Conservation (phyloP, 768 basidiomycete species). For the Podaxis carcinomalis region DNA sequence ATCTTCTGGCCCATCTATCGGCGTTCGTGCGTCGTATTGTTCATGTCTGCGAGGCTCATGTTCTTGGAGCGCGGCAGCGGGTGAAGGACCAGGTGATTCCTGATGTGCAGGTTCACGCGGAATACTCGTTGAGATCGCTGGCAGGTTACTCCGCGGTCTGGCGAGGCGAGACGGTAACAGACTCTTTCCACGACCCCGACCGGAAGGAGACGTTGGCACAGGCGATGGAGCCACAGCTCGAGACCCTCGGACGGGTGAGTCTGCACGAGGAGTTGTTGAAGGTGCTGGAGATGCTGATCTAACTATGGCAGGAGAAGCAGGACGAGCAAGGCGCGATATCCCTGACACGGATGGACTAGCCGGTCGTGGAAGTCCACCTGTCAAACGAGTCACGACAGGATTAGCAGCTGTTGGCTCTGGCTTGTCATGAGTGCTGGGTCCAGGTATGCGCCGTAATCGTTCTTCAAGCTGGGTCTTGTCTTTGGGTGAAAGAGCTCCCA, state of each 20-base stretch:
- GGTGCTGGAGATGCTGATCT: constrained; percentile 40
- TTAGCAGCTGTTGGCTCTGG: constrained; percentile 24
- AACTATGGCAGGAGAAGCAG: constrained; percentile 42
- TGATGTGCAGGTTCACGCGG: constrained; percentile 14
- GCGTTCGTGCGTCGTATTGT: constrained; percentile 25
- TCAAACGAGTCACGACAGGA: constrained; percentile 52
- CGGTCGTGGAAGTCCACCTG: constrained; percentile 32
- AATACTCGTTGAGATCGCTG: constrained; percentile 15
- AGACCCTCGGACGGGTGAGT: constrained; percentile 37
- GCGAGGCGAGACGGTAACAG: constrained; percentile 74
- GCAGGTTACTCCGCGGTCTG: constrained; percentile 52
- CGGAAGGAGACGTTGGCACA: constrained; percentile 38
- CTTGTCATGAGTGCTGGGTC: constrained; percentile 50
- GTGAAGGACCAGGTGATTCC: constrained; percentile 21
- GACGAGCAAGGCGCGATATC: constrained; percentile 33
- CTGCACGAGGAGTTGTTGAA: constrained; percentile 29
- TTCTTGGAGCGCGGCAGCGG: background rate
- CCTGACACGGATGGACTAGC: constrained; percentile 27
- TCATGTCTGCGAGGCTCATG: constrained; percentile 5
- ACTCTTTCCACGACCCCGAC: constrained; percentile 55
- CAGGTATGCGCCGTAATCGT: constrained; percentile 75
- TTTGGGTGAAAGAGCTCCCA: constrained; percentile 73
- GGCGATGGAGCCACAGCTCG: constrained; percentile 20
- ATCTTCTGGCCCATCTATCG: constrained; percentile 42
- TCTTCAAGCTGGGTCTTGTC: constrained; percentile 94